Evolutionary conservation across 495 filamentous ascomycete genomes (phyloP).

Genomic region (Podospora tetraspora): DNA sequence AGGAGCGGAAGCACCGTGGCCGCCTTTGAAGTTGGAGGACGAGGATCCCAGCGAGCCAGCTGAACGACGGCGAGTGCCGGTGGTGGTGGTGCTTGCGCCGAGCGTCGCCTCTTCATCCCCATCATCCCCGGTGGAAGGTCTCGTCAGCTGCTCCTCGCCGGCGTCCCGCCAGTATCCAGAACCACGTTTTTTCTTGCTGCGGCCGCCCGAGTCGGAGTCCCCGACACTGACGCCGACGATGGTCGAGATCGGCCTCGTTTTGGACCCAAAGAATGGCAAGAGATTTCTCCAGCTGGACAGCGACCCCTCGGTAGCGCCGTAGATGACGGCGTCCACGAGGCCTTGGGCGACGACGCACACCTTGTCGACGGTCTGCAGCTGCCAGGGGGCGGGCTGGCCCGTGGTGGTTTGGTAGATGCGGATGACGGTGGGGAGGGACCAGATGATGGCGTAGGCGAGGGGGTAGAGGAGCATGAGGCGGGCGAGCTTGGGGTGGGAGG

Average conservation of each 20-base stretch:
- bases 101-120: too few species aligned
- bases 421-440: slow-evolving; percentile 40
- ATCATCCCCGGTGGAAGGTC: too few species aligned
- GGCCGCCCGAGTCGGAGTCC: not conserved
- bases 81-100: too few species aligned
- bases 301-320: slow-evolving; percentile 36
- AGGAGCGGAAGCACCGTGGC: not conserved
- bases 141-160: too few species aligned
- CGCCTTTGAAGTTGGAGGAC: not conserved
- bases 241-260: not conserved
- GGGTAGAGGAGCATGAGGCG: slow-evolving; percentile 43
- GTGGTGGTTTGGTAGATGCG: slow-evolving; percentile 39
- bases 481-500: slow-evolving; percentile 22
- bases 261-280: slow-evolving; percentile 2
- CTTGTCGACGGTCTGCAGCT: slow-evolving; percentile 40
- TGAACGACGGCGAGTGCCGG: too few species aligned
- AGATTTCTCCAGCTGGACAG: slow-evolving; percentile 22
- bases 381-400: slow-evolving; percentile 32
- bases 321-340: slow-evolving; percentile 40
- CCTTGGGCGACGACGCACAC: slow-evolving; percentile 44
- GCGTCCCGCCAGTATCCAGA: too few species aligned
- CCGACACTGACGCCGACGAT: not conserved
- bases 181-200: not conserved
- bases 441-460: slow-evolving; percentile 39
- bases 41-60: not conserved